Evolutionary conservation across 768 basidiomycete species (phyloP).

Genomic region (Russula ochroleuca): DNA sequence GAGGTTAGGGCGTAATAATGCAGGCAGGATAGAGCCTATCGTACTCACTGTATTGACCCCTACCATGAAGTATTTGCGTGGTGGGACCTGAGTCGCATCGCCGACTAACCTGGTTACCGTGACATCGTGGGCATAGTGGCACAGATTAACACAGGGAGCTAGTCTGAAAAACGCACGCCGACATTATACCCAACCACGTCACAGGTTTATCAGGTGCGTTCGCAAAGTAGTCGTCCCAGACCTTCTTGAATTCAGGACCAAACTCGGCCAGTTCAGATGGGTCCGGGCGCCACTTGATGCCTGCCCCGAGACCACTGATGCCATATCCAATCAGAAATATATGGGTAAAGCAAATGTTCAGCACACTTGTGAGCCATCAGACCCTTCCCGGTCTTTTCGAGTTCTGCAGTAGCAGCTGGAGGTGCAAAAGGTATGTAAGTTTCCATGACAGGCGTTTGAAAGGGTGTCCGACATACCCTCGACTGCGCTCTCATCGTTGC

Average conservation of each 20-base stretch:
- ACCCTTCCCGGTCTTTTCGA: slow-evolving; percentile 41
- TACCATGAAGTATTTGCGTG: slow-evolving; percentile 29
- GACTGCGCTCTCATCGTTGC: slow-evolving; percentile 22
- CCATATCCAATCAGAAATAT: not conserved
- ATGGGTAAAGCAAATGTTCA: slow-evolving; percentile 16
- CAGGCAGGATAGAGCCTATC: not conserved
- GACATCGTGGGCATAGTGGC: not conserved
- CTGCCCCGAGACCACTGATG: slow-evolving; percentile 21
- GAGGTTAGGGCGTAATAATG: not conserved
- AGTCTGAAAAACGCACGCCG: slow-evolving; percentile 22
- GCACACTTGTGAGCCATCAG: slow-evolving; percentile 55
- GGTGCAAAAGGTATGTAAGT: not conserved
- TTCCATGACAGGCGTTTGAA: too few species aligned
- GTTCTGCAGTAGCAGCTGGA: slow-evolving; percentile 37
- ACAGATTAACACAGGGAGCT: not conserved
- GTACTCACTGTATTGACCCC: slow-evolving; percentile 11
- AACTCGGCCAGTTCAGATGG: slow-evolving; percentile 28
- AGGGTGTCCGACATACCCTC: slow-evolving; percentile 21
- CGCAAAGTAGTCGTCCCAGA: slow-evolving; percentile 30
- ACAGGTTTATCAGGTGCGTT: slow-evolving; percentile 31
- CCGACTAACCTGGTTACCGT: not conserved
- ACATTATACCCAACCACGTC: slow-evolving; percentile 14
- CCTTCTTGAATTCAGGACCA: slow-evolving; percentile 30
- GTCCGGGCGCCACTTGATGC: slow-evolving; percentile 30
- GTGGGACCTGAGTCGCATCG: slow-evolving; percentile 2